Percentiles rank a stretch among this genome's conserved stretches.
phyloP scores from a whole-genome alignment of 352 stramenopile genomes.

The Phytophthora chlamydospora region DNA sequence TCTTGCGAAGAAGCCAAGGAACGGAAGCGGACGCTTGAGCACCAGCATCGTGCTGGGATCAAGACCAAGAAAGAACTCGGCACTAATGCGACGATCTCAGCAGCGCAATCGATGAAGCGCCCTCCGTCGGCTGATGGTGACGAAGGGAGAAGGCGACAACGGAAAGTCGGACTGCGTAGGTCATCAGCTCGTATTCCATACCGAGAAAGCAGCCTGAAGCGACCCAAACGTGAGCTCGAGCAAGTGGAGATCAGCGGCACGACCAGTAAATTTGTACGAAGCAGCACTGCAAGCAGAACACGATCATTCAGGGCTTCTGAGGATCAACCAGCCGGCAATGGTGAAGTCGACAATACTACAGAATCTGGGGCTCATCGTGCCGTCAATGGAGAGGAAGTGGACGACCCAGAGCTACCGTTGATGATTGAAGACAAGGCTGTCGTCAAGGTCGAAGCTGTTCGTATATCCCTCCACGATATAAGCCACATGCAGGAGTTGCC shows the following conservation, averaged over 20 bases:
- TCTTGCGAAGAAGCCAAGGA: conserved; percentile 7
- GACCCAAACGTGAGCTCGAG: background rate
- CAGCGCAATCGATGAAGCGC: background rate
- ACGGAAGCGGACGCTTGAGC: conserved; percentile 4
- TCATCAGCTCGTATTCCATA: too few species aligned
- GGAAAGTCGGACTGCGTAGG: background rate
- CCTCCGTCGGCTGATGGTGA: background rate
- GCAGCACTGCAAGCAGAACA: background rate
- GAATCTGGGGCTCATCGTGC: background rate
- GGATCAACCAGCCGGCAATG: conserved; percentile 1
- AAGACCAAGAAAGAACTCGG: conserved; percentile 17
- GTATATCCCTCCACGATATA: too few species aligned
- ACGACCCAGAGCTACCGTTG: background rate
- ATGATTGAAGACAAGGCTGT: too few species aligned
- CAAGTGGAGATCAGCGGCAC: background rate
- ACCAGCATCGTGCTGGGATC: conserved; percentile 1
- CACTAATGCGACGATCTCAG: background rate
- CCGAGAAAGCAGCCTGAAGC: background rate
- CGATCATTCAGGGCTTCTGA: background rate
- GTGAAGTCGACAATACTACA: background rate
- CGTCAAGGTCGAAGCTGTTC: too few species aligned
- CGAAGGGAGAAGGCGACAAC: conserved; percentile 1
- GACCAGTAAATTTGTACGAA: too few species aligned
- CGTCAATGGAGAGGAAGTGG: background rate
- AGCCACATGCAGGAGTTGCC: background rate